These are phyloP conservation scores for Tubosaeta sp. DNA, from an alignment of 768 basidiomycete species.

Conservation along the genomic window DNA sequence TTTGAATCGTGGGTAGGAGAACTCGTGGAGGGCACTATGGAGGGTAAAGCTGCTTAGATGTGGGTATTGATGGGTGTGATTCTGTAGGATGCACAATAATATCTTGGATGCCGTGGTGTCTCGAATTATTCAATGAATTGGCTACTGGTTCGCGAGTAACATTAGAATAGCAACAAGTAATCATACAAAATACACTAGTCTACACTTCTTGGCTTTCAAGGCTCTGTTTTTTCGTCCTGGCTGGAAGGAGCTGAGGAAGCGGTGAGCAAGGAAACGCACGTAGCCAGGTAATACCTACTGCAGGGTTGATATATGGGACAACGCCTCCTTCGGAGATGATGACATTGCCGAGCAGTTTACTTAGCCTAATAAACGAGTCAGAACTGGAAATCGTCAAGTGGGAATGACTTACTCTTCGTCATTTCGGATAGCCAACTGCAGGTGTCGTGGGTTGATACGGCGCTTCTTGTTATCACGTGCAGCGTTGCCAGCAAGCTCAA, in stretches of 20 bases:
- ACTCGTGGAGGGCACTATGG: conserved; percentile 69
- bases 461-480: conserved; percentile 92
- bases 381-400: neutral
- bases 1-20: conserved; percentile 80
- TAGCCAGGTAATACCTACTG: conserved; percentile 28
- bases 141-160: neutral
- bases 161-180: neutral
- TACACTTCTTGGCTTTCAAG: conserved; percentile 32
- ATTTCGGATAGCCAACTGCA: conserved; percentile 92
- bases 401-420: conserved; percentile 69
- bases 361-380: conserved; percentile 43
- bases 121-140: neutral
- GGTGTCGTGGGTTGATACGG: conserved; percentile 92
- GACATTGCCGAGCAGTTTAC: conserved; percentile 71
- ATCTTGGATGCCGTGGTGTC: conserved; percentile 10
- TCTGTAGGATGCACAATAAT: conserved; percentile 29
- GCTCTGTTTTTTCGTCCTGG: conserved; percentile 30
- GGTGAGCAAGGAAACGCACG: neutral
- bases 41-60: conserved; percentile 50
- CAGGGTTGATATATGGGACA: conserved; percentile 74
- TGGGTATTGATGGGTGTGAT: conserved; percentile 11
- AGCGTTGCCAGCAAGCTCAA: conserved; percentile 88
- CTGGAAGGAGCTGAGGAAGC: conserved; percentile 24
- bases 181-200: neutral
- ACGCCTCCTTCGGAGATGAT: conserved; percentile 97